These are phyloP conservation scores for Populus pruinosa DNA, from an alignment of 345 rosid species.

Conservation along the genomic window DNA sequence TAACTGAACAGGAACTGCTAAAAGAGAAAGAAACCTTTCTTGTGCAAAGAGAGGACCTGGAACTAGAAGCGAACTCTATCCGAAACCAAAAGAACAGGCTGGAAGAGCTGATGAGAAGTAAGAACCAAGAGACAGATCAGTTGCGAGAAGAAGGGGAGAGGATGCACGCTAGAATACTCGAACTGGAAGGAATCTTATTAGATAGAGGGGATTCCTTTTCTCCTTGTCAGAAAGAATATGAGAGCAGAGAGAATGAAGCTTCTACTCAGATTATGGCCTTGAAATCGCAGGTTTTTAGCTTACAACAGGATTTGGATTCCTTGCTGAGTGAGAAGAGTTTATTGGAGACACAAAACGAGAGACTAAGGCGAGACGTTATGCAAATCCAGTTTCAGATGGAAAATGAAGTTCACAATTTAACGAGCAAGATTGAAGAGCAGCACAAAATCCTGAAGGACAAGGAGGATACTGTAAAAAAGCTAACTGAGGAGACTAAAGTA, in stretches of 20 bases:
- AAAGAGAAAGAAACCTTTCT: slow-evolving; percentile 34
- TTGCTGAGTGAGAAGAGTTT: slow-evolving; percentile 24
- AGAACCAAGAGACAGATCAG: slow-evolving; percentile 22
- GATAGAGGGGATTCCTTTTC: slow-evolving; percentile 22
- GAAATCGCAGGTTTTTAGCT: slow-evolving; percentile 16
- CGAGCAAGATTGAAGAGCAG: slow-evolving; percentile 32
- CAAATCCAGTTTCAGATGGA: slow-evolving; percentile 18
- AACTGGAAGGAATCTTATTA: slow-evolving; percentile 24
- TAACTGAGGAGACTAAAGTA: slow-evolving; percentile 36
- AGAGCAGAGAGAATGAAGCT: slow-evolving; percentile 11
- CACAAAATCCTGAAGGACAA: slow-evolving; percentile 33
- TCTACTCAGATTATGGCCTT: slow-evolving; percentile 25
- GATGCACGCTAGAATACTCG: slow-evolving; percentile 32
- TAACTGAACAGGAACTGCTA: slow-evolving; percentile 26
- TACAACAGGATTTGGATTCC: slow-evolving; percentile 39
- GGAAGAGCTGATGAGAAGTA: slow-evolving; percentile 37
- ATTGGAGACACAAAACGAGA: slow-evolving; percentile 24
- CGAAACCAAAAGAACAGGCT: slow-evolving; percentile 25
- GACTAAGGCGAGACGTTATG: slow-evolving; percentile 22
- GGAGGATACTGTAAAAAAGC: slow-evolving; percentile 30
- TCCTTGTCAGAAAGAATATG: slow-evolving; percentile 15
- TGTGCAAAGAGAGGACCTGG: slow-evolving; percentile 29
- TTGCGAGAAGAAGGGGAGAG: slow-evolving; percentile 48
- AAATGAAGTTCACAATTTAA: slow-evolving; percentile 19
- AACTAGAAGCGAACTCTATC: slow-evolving; percentile 26